A percentile compares a stretch with the other conserved stretches of the same genome.
phyloP scores from a whole-genome alignment of 2,329 filamentous ascomycete genomes.

The Thielaviopsis ethacetica region DNA sequence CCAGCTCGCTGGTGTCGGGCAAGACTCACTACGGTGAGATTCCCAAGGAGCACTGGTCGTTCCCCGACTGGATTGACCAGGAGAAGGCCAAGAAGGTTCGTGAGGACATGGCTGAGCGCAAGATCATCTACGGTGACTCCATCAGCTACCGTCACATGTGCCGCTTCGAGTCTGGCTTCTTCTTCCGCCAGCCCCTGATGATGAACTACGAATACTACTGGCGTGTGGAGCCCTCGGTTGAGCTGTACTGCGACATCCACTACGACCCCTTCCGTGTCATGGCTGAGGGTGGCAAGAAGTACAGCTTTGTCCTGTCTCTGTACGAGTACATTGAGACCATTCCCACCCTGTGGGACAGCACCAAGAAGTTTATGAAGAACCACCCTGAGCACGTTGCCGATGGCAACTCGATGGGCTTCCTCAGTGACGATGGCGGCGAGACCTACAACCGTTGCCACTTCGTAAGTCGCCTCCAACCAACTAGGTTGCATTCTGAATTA shows the following conservation, averaged over 20 bases:
- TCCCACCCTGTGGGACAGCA: conserved; percentile 85
- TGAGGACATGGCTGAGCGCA: conserved; percentile 81
- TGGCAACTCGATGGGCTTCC: conserved; percentile 76
- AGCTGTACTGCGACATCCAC: conserved; percentile 89
- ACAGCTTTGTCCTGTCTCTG: conserved; percentile 87
- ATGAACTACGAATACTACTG: conserved; percentile 98
- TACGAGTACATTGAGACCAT: conserved; percentile 97
- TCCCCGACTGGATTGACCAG: conserved; percentile 88
- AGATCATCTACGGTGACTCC: conserved; percentile 97
- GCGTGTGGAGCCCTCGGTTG: conserved; percentile 93
- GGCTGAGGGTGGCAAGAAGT: conserved; percentile 93
- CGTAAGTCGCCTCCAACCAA: conserved; percentile 36
- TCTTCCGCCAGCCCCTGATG: conserved; percentile 91
- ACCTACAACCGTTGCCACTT: conserved; percentile 98
- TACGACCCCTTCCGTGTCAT: conserved; percentile 96
- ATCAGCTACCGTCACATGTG: conserved; percentile 99
- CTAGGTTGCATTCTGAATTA: background rate
- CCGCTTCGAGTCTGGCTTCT: conserved; percentile 97
- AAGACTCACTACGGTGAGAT: conserved; percentile 85
- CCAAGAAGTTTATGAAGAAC: conserved; percentile 83
- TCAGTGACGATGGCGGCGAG: conserved; percentile 81
- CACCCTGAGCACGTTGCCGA: conserved; percentile 76
- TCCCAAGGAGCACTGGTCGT: conserved; percentile 88
- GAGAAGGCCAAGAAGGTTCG: conserved; percentile 81
- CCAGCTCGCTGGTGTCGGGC: conserved; percentile 75